Base-by-base conservation (phyloP, 306 rosid genomes). In the Delonix regia region DNA sequence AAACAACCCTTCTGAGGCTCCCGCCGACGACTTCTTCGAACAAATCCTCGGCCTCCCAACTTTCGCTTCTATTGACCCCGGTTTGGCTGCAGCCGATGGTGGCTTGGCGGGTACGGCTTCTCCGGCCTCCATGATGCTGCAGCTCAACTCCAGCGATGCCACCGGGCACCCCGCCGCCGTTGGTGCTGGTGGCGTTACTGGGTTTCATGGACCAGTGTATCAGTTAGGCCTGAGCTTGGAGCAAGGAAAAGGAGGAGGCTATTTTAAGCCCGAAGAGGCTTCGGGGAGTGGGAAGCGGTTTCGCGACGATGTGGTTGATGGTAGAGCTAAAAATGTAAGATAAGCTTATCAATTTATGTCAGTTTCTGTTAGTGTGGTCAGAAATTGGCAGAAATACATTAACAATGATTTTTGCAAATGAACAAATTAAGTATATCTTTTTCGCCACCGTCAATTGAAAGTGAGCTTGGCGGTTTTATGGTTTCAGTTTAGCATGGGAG, bases 191-290 rank as follows among this genome's bases (percentile, higher is more conserved):
- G 56, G 65, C 27, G 81, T 70, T 24, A 22, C 27, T 0, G 89
- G 86, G 4, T 93, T 80, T 42, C 99, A 88, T 55, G 88, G 92
- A 9, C 85, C 91, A 71, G 89, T 86, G 5, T 95, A 91, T 48
- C 97, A 94, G 48, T 66, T 95, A 14, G 99, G 97, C 33, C 75
- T 95, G 85, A 95, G 99, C 81, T 69, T 95, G 85, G 98, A 95
- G 75, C 99, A 93, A 52, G 94, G 96, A 6, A 89, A 93, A 77
- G 82, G 87, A 38, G 83, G 86, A 38, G 88, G 86, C 57, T 92
- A 89, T 77, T 57, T 92, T 73, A 89, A 88, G 74, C 87, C 95
- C 19, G 99, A 95, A 42, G 99, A 95, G 25, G 89, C 97, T 80
- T 95, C 99, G 18, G 96, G 94, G 6, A 95, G 92, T 71, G 93